Percentiles rank a stretch among this genome's conserved stretches.
phyloP scores from a whole-genome alignment of 148 eudicot species.

The Drosera capensis region DNA sequence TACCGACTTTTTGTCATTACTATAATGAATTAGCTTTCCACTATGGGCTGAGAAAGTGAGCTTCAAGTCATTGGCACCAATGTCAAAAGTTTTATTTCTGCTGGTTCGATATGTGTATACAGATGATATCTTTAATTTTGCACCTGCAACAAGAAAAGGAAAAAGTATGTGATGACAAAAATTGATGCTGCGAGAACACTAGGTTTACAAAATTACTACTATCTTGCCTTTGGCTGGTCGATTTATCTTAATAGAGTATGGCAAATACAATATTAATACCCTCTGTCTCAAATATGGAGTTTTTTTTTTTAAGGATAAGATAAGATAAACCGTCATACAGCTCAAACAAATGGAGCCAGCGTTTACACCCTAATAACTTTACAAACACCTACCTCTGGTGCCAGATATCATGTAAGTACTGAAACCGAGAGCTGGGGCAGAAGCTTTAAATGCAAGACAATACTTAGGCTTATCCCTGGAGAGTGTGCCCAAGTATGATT shows the following conservation, averaged over 20 bases:
- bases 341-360: too few species aligned
- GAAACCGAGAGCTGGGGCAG: constrained; percentile 73
- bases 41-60: constrained; percentile 23
- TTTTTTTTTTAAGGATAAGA: too few species aligned
- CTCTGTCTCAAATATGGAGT: too few species aligned
- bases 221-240: too few species aligned
- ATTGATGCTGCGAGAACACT: too few species aligned
- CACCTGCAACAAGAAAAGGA: constrained; percentile 18
- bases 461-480: constrained; percentile 27
- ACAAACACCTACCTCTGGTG: constrained; percentile 28
- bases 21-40: constrained; percentile 33
- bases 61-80: constrained; percentile 49
- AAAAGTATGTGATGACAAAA: too few species aligned
- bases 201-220: too few species aligned
- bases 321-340: too few species aligned
- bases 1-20: constrained; percentile 40
- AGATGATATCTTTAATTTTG: constrained; percentile 26
- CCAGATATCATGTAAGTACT: constrained; percentile 44
- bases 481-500: constrained; percentile 41
- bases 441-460: constrained; percentile 59
- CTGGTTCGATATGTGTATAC: constrained; percentile 22
- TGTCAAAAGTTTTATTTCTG: constrained; percentile 24
- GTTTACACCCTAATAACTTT: neutral
- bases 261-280: too few species aligned
- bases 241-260: too few species aligned